Conservation (phyloP, 2,329 filamentous ascomycete species). For the Ilyonectria destructans region DNA sequence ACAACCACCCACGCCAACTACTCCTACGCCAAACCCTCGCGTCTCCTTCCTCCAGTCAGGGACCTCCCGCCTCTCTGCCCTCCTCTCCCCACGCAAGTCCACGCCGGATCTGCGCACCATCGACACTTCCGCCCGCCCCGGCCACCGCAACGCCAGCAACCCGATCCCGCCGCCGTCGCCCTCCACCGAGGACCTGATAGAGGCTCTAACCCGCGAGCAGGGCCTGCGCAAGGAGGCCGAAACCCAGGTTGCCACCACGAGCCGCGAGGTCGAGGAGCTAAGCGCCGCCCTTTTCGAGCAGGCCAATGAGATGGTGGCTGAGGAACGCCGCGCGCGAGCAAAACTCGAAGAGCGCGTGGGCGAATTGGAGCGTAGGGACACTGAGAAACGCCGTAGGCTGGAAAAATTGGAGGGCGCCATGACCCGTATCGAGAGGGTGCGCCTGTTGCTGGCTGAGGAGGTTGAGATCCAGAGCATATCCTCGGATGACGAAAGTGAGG, state of each 20-base stretch:
- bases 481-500: not conserved
- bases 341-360: slow-evolving; percentile 80
- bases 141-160: slow-evolving; percentile 39
- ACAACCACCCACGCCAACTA: slow-evolving; percentile 45
- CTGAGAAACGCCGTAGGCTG: slow-evolving; percentile 78
- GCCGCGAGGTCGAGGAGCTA: slow-evolving; percentile 84
- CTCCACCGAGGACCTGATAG: slow-evolving; percentile 69
- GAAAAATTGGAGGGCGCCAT: slow-evolving; percentile 82
- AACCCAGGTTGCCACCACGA: slow-evolving; percentile 74
- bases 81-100: slow-evolving; percentile 65
- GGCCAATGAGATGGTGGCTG: slow-evolving; percentile 90
- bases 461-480: slow-evolving; percentile 35
- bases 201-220: slow-evolving; percentile 78
- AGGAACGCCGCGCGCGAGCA: slow-evolving; percentile 80
- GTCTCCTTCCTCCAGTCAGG: slow-evolving; percentile 64
- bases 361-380: slow-evolving; percentile 79
- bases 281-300: slow-evolving; percentile 84
- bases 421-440: slow-evolving; percentile 79
- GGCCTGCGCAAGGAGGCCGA: slow-evolving; percentile 79
- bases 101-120: slow-evolving; percentile 50
- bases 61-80: slow-evolving; percentile 62
- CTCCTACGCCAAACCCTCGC: slow-evolving; percentile 51
- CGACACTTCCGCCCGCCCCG: slow-evolving; percentile 39
- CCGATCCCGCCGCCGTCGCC: slow-evolving; percentile 44
- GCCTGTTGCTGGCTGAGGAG: slow-evolving; percentile 68